Evolutionary conservation across 106 monocot genomes (phyloP), one percentile per base, ranked within the genome.

Genomic region (Allium fistulosum): DNA sequence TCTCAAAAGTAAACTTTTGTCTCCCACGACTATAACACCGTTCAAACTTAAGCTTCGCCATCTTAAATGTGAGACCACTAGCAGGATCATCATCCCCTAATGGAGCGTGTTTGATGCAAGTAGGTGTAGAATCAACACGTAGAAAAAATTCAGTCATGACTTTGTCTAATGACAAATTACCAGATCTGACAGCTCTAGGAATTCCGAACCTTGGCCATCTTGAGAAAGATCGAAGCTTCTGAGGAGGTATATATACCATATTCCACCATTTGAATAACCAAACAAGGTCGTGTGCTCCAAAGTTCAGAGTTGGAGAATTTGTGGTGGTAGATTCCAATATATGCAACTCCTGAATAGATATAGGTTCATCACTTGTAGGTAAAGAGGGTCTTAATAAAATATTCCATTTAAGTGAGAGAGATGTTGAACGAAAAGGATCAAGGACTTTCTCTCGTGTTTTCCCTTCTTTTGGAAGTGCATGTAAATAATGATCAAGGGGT

Each of bases 151-250:
- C 93, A 17, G 90, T 99, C 93, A 99, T 99, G 53, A 99, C 93
- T 76, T 79, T 99, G 71, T 99, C 99, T 51, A 99, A 59, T 26
- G 99, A 77, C 57, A 99, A 84, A 69, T 99, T 99, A 55, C 99
- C 99, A 77, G 99, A 99, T 66, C 99, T 80, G 53, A 68, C 68
- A 75, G 69, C 66, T 79, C 93, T 93, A 46, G 90, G 85, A 74
- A 99, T 78, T 27, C 87, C 85, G 87, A 90, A 99, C 63, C 93
- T 89, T 65, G 99, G 99, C 90, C 93, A 99, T 9, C 99, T 84
- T 75, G 99, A 99, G 74, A 99, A 99, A 65, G 88, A 83, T 68
- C 99, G 84, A 51, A 99, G 65, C 69, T 99, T 99, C 64, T 99
- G 85, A 68, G 99, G 99, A 78, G 99, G 99, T 73, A 64, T 77